phyloP scores from a whole-genome alignment of 345 rosid genomes.

The Cardamine resedifolia region DNA sequence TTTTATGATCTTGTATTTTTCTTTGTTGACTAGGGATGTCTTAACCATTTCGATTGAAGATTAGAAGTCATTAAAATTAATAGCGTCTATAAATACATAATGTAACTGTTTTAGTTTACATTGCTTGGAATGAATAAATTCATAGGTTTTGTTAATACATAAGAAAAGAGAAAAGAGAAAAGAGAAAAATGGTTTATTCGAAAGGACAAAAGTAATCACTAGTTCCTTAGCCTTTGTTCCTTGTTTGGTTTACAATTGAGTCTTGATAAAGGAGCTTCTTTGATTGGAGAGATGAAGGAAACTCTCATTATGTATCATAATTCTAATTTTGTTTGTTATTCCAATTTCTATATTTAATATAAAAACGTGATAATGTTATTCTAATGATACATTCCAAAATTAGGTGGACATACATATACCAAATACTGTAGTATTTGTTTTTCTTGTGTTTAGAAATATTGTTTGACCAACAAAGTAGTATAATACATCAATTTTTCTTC shows the following conservation, averaged over 20 bases:
- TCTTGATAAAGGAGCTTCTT: conserved; percentile 42
- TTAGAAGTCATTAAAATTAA: not conserved
- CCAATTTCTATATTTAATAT: not conserved
- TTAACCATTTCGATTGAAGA: too few relatives aligned
- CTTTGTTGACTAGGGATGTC: conserved; percentile 20
- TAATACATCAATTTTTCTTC: not conserved
- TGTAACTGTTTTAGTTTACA: not conserved
- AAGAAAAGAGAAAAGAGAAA: not conserved
- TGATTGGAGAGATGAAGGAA: conserved; percentile 38
- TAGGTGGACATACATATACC: conserved; percentile 36
- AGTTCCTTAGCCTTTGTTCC: conserved; percentile 35
- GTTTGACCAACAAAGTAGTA: conserved; percentile 19
- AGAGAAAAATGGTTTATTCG: not conserved
- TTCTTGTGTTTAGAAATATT: conserved; percentile 14
- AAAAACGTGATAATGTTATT: not conserved
- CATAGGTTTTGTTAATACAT: not conserved
- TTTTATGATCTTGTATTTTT: not conserved
- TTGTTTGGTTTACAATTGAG: conserved; percentile 36
- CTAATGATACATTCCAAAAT: conserved; percentile 26
- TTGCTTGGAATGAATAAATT: not conserved
- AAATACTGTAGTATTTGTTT: conserved; percentile 30
- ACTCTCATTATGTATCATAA: conserved; percentile 22
- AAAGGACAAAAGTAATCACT: conserved; percentile 33
- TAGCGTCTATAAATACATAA: not conserved
- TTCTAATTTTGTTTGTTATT: not conserved